Base-by-base conservation (phyloP, 331 rosid genomes). In the Rosa hybrid region DNA sequence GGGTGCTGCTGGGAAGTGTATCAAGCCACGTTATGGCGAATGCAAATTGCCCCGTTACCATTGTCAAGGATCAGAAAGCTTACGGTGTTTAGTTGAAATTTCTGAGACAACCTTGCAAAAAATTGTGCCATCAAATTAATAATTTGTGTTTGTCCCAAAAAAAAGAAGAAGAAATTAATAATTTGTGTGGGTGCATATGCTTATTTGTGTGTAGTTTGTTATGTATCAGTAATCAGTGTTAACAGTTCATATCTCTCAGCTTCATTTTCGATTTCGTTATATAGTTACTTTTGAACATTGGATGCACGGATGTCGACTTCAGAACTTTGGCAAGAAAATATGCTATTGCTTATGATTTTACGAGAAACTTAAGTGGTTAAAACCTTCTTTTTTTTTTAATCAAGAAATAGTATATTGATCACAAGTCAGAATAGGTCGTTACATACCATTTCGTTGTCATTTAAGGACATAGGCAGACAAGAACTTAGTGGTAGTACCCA, bases 1-100 rank as follows among this genome's bases (percentile, higher is more conserved):
- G 93, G 92, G 91, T 91, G 9, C 77, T 91, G 59, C 83, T 91
- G 86, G 96, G 93, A 71, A 91, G 96, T 80, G 96, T 91, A 74
- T 86, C 90, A 77, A 89, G 44, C 81, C 70, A 83, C 41, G 90
- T 91, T 57, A 62, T 85, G 62, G 11, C 86, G 51, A 91, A 86
- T 78, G 96, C 90, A 5, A 71, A 3, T 42, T 83, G 89, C 81
- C 90, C 96, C 3, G 88, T 89, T 68, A 89, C 89, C 23, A 62
- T 91, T 79, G 87, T 88, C 72, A 91, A 91, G 76, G 85, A 88
- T 57, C 46, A 45, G 53, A 59, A 3, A 27, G 70, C 50, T 30
- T 59, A 46, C 6, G 71, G 23, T 18, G 71, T 7, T 27, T 18
- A 5, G 9, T 44, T 30, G 9, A 69, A 1, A 4, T 2, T 67